Evolutionary conservation across 345 rosid genomes (phyloP), one percentile per base, ranked within the genome.

Genomic region (Camelina hispida): DNA sequence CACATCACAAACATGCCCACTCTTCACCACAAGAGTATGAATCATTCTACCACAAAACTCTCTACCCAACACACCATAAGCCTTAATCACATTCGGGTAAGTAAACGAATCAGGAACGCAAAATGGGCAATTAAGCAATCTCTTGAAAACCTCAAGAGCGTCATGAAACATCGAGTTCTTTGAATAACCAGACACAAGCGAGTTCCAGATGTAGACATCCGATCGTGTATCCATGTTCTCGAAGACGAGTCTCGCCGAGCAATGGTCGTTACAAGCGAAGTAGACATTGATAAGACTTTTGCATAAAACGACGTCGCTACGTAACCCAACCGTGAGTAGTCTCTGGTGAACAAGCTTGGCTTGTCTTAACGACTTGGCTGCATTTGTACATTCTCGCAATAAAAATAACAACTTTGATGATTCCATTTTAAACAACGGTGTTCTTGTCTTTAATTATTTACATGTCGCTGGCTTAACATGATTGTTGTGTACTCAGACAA

Each of bases 1-100:
- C 62, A 81, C 82, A 80, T 88, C 96, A 66, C 59, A 68, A 16
- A 85, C 48, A 79, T 76, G 46, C 44, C 87, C 91, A 66, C 65
- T 74, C 69, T 85, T 91, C 62, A 84, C 47, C 79, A 91, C 50
- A 35, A 84, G 86, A 46, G 82, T 15, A 76, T 91, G 97, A 4
- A 84, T 42, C 78, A 76, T 66, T 73, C 72, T 68, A n/a, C 97
- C 97, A 57, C 34, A 74, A 9, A 54, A 67, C 61, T 79, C 77
- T 54, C 79, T 75, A 6, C 87, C 84, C 68, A 86, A 61, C 28
- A 73, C 89, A 69, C 85, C 90, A 53, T 82, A 91, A 8, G 90
- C 84, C 81, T 89, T 88, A 6, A 87, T 69, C 69, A 87, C 84
- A 53, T 85, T 79, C 3, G 93, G 97, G 82, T 84, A 89, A 11